phyloP scores from a whole-genome alignment of 148 eudicot genomes.

The Rhododendron ovatum region DNA sequence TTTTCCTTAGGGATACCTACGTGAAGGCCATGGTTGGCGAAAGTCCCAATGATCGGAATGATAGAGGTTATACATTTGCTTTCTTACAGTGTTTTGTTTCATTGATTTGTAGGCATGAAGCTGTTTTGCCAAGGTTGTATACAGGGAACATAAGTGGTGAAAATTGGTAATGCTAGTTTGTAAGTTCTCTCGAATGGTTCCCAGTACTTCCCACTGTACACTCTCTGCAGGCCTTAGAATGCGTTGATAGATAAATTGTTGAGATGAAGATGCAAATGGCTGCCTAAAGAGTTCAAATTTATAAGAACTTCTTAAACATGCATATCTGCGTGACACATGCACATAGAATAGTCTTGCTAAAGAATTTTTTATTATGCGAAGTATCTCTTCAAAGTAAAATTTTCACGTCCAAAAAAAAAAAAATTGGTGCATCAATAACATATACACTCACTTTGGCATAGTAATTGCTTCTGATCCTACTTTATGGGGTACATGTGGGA shows the following conservation, averaged over 20 bases:
- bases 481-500: not conserved
- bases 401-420: no score
- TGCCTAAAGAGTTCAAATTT: not conserved
- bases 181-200: not conserved
- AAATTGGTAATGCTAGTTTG: not conserved
- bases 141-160: not conserved
- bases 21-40: conserved; percentile 88
- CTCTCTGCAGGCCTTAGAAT: not conserved
- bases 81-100: not conserved
- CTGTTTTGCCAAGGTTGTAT: not conserved
- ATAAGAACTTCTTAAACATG: no score
- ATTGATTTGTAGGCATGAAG: not conserved
- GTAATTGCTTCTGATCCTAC: not conserved
- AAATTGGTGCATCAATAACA: not conserved
- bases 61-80: conserved; percentile 64
- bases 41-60: conserved; percentile 95
- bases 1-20: conserved; percentile 73
- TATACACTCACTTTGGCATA: not conserved
- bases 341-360: not conserved
- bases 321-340: not conserved
- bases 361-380: not conserved
- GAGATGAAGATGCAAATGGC: not conserved
- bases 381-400: no score
- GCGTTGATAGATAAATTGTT: not conserved
- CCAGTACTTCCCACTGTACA: no score